These are phyloP conservation scores for Cudoniella acicularis DNA, from an alignment of 495 filamentous ascomycete genomes.

Conservation along the genomic window DNA sequence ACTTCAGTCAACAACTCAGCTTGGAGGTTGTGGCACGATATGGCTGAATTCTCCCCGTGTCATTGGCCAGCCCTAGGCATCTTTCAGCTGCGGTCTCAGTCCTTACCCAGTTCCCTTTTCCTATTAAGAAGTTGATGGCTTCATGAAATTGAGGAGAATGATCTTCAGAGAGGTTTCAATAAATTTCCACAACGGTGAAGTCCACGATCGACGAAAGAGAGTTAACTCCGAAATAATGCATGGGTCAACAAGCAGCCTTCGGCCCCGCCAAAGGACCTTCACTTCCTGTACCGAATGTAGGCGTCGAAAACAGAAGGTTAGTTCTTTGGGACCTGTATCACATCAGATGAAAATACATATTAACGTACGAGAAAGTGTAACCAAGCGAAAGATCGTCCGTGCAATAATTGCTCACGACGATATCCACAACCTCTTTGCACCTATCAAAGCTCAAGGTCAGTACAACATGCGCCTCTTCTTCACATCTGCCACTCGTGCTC, in stretches of 20 bases:
- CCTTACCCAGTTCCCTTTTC: not conserved
- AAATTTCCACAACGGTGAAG: not conserved
- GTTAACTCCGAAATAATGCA: slow-evolving; percentile 16
- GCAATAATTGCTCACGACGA: slow-evolving; percentile 22
- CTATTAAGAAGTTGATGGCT: not conserved
- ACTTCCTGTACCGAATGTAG: slow-evolving; percentile 26
- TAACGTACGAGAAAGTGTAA: slow-evolving; percentile 17
- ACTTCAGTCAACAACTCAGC: slow-evolving; percentile 2
- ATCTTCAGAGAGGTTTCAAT: not conserved
- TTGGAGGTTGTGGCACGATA: slow-evolving; percentile 1
- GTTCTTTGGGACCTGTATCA: not conserved
- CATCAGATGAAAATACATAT: not conserved
- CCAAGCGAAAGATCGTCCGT: slow-evolving; percentile 26
- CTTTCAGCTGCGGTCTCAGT: slow-evolving; percentile 1
- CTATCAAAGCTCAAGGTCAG: slow-evolving; percentile 21
- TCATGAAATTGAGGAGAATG: not conserved
- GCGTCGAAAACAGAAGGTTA: slow-evolving; percentile 24
- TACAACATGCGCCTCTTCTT: no score
- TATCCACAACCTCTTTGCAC: slow-evolving; percentile 24
- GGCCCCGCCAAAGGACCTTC: slow-evolving; percentile 21
- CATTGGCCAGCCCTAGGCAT: not conserved
- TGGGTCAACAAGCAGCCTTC: slow-evolving; percentile 5
- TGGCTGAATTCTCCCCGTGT: not conserved
- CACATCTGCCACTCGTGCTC: no score
- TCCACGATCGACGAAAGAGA: not conserved